A percentile compares a stretch with the other conserved stretches of the same genome.
These are phyloP conservation scores for Dictyophora rubrovolvata DNA, from an alignment of 768 basidiomycete genomes.

Conservation along the genomic window DNA sequence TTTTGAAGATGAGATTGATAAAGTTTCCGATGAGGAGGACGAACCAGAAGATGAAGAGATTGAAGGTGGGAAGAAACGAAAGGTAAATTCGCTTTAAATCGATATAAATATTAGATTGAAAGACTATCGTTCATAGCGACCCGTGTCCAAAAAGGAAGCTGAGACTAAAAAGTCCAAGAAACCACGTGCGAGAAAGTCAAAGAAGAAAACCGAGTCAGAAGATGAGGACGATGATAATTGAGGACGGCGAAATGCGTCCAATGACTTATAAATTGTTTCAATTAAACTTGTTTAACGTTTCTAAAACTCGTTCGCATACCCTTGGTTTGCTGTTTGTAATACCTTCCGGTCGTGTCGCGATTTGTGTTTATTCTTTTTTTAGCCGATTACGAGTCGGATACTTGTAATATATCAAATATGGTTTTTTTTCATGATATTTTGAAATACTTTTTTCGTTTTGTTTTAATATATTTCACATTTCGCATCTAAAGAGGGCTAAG, in stretches of 20 bases:
- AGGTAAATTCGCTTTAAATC: slow-evolving; percentile 32
- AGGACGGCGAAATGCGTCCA: background rate
- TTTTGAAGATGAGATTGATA: slow-evolving; percentile 34
- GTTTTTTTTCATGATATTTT: too few relatives aligned
- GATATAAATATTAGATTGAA: slow-evolving; percentile 2
- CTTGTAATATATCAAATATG: too few relatives aligned
- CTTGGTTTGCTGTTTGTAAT: background rate
- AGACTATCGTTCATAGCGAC: background rate
- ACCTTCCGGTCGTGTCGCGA: background rate
- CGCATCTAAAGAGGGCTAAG: too few relatives aligned
- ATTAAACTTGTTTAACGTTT: too few relatives aligned
- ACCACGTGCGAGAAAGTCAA: slow-evolving; percentile 8
- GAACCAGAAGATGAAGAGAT: slow-evolving; percentile 31
- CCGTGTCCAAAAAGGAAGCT: slow-evolving; percentile 10
- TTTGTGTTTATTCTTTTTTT: too few relatives aligned
- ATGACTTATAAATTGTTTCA: too few relatives aligned
- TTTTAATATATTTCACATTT: too few relatives aligned
- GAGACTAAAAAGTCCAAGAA: slow-evolving; percentile 2
- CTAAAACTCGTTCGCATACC: background rate
- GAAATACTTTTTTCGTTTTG: too few relatives aligned
- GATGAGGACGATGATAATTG: slow-evolving; percentile 14
- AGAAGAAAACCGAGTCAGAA: slow-evolving; percentile 7
- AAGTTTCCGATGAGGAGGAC: slow-evolving; percentile 31
- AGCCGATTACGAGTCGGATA: too few relatives aligned
- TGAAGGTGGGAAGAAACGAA: slow-evolving; percentile 51